phyloP scores from a whole-genome alignment of 164 flowering plant species.

The Liriodendron chinense region DNA sequence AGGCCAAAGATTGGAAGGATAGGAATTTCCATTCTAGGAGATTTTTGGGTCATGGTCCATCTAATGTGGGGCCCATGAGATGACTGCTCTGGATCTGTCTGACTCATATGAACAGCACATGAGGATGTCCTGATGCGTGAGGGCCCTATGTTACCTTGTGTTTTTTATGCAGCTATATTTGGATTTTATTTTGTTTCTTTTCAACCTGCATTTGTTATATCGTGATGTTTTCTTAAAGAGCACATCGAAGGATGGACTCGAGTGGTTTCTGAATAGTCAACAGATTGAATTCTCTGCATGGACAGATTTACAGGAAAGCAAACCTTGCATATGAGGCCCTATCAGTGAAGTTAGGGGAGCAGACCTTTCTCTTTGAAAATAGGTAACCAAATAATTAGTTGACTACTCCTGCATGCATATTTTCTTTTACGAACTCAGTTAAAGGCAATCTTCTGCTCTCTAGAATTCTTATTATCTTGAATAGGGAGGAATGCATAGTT shows the following conservation, averaged over 20 bases:
- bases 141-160: not conserved
- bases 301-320: constrained; percentile 78
- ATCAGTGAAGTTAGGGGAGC: constrained; percentile 70
- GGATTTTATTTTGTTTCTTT: not conserved
- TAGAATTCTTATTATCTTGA: not conserved
- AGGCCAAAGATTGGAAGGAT: not conserved
- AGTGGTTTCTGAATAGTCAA: constrained; percentile 1
- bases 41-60: not conserved
- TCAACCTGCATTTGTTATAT: not conserved
- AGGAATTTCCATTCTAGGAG: not conserved
- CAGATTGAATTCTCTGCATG: constrained; percentile 8
- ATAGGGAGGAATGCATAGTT: not conserved
- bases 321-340: constrained; percentile 67
- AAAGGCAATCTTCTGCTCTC: too few species aligned
- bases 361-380: constrained; percentile 60
- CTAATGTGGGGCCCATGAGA: not conserved
- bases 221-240: not conserved
- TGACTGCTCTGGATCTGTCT: not conserved
- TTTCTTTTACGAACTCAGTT: not conserved
- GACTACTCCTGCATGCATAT: not conserved
- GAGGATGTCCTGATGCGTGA: not conserved
- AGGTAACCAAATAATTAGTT: constrained; percentile 34
- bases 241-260: not conserved
- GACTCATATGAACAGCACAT: not conserved
- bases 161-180: not conserved